Percentiles rank a stretch among this genome's conserved stretches.
Evolutionary conservation across 1,284 basidiomycete species (phyloP).

Genomic region (Apiotrichum gracile): DNA sequence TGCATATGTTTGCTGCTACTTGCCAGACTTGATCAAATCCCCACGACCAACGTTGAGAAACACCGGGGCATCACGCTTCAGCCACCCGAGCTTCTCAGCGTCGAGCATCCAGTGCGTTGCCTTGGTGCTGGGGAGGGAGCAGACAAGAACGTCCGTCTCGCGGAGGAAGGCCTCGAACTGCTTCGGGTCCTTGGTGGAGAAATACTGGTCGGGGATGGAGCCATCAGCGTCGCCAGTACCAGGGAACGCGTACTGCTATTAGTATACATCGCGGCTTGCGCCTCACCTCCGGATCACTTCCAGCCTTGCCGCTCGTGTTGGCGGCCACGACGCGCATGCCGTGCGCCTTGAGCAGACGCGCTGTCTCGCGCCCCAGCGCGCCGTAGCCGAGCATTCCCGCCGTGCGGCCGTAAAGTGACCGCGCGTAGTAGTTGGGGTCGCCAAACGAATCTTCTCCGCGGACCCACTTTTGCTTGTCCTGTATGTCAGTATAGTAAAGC

Average conservation of each 20-base stretch:
- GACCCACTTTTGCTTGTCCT: not conserved
- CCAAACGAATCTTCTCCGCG: constrained; percentile 14
- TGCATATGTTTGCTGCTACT: too few species aligned
- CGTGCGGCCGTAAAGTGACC: constrained; percentile 32
- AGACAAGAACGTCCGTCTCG: constrained; percentile 41
- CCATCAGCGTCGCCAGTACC: constrained; percentile 41
- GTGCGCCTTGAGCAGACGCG: constrained; percentile 36
- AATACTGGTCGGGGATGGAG: constrained; percentile 40
- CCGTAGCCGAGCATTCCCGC: constrained; percentile 42
- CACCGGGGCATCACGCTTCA: constrained; percentile 29
- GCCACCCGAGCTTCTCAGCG: constrained; percentile 23
- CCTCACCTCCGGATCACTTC: constrained; percentile 36
- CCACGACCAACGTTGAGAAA: constrained; percentile 45
- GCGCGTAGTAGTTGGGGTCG: constrained; percentile 21
- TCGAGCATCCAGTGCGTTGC: constrained; percentile 36
- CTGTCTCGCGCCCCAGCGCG: constrained; percentile 37
- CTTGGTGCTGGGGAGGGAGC: constrained; percentile 37
- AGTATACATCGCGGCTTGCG: not conserved
- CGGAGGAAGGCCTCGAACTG: constrained; percentile 37
- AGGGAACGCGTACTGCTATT: constrained; percentile 27
- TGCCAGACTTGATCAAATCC: constrained; percentile 30
- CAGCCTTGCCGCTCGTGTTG: constrained; percentile 38
- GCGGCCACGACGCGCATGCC: constrained; percentile 41
- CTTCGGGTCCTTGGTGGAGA: constrained; percentile 30
- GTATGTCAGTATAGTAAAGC: not conserved